Evolutionary conservation across 2,329 filamentous ascomycete genomes (phyloP).

Genomic region (Davidsoniella eucalypti): DNA sequence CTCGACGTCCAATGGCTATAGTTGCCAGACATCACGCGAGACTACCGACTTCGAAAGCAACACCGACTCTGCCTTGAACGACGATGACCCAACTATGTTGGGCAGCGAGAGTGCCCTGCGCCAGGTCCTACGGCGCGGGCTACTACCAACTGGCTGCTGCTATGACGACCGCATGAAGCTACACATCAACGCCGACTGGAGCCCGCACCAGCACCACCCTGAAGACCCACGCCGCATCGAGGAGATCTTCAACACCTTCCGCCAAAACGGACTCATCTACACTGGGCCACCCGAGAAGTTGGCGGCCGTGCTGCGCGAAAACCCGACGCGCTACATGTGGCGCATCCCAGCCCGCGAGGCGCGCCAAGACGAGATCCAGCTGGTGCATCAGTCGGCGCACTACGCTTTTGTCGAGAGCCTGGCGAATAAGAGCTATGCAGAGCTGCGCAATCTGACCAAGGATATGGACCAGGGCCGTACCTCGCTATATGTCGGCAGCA

Average conservation of each 20-base stretch:
- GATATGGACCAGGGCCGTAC: constrained; percentile 47
- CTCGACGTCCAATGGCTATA: constrained; percentile 8
- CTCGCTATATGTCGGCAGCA: constrained; percentile 67
- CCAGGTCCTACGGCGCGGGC: constrained; percentile 26
- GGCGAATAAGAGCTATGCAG: constrained; percentile 36
- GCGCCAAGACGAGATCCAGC: constrained; percentile 60
- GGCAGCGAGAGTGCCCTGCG: constrained; percentile 17
- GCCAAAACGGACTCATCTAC: constrained; percentile 61
- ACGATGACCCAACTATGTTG: constrained; percentile 15
- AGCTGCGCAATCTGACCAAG: constrained; percentile 51
- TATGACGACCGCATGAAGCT: constrained; percentile 95
- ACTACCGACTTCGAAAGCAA: constrained; percentile 11
- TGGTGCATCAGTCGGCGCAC: constrained; percentile 64
- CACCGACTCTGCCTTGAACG: constrained; percentile 12
- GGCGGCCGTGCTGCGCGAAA: constrained; percentile 31
- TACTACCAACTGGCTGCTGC: constrained; percentile 58
- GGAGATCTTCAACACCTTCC: constrained; percentile 81
- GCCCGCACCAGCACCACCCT: constrained; percentile 64
- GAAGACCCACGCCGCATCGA: constrained; percentile 89
- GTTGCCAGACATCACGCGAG: constrained; percentile 4
- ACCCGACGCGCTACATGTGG: constrained; percentile 48
- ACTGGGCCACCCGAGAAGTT: constrained; percentile 39
- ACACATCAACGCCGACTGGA: constrained; percentile 71
- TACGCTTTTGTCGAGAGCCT: constrained; percentile 57
- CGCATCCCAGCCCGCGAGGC: constrained; percentile 67